Percentiles rank a stretch among this genome's conserved stretches.
phyloP scores from a whole-genome alignment of 257 asterid genomes.

The Gardenia jasminoides region DNA sequence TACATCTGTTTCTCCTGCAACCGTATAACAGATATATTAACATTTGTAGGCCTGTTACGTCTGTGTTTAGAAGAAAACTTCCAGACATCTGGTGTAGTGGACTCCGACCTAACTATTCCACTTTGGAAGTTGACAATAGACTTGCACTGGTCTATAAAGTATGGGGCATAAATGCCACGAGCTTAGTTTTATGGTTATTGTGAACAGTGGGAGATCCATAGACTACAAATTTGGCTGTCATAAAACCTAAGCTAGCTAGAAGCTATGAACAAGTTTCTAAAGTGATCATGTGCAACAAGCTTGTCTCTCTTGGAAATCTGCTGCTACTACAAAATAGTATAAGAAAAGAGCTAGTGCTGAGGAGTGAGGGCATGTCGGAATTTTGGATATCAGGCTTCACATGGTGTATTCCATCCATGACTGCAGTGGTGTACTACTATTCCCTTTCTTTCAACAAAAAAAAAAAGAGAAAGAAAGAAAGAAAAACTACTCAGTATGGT shows the following conservation, averaged over 20 bases:
- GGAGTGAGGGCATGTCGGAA: background rate
- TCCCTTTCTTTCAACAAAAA: too few relatives aligned
- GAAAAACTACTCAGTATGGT: too few relatives aligned
- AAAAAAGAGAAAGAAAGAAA: too few relatives aligned
- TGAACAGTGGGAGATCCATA: background rate
- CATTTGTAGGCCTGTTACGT: background rate
- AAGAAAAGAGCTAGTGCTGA: background rate
- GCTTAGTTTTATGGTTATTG: too few relatives aligned
- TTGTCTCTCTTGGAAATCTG: too few relatives aligned
- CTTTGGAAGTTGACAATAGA: background rate
- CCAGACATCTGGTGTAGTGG: background rate
- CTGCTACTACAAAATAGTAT: background rate
- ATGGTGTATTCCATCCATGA: conserved; percentile 5
- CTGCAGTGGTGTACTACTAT: too few relatives aligned
- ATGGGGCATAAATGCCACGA: background rate
- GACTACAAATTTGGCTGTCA: too few relatives aligned
- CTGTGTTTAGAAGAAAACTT: background rate
- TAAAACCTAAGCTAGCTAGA: too few relatives aligned
- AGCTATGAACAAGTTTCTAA: background rate
- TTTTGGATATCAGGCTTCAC: conserved; percentile 17
- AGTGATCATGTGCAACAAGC: background rate
- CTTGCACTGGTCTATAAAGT: too few relatives aligned
- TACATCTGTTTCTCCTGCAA: background rate
- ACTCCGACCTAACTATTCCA: conserved; percentile 1
- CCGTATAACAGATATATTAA: background rate